Evolutionary conservation across 2,329 filamentous ascomycete species (phyloP).

Genomic region (Fusarium sp.): DNA sequence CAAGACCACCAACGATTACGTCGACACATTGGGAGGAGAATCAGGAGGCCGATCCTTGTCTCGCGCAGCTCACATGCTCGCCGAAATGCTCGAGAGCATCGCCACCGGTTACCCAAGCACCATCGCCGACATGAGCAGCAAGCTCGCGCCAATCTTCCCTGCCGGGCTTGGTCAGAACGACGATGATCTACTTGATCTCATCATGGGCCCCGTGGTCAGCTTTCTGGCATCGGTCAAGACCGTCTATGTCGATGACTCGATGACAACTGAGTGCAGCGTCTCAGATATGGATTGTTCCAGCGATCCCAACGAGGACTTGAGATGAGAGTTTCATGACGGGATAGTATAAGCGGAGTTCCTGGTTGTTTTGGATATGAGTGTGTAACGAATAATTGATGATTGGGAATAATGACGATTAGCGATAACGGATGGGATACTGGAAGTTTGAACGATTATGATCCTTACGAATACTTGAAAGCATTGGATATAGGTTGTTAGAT

Average conservation of each 20-base stretch:
- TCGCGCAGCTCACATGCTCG: neutral
- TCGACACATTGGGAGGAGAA: neutral
- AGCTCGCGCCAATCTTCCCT: slow-evolving; percentile 3
- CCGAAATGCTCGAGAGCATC: slow-evolving; percentile 5
- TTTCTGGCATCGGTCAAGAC: slow-evolving; percentile 4
- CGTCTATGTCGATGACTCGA: neutral
- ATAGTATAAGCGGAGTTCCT: too few relatives aligned
- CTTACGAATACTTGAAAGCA: slow-evolving; percentile 1
- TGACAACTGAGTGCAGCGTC: neutral
- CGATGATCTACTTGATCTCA: neutral
- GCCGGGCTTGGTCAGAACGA: neutral
- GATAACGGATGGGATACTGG: neutral
- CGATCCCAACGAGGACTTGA: slow-evolving; percentile 2
- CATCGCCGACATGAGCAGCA: neutral
- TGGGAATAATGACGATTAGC: neutral
- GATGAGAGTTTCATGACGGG: neutral
- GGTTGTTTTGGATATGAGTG: neutral
- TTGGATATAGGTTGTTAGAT: slow-evolving; percentile 1
- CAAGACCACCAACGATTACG: neutral
- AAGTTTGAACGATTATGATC: slow-evolving; percentile 10
- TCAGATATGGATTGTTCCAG: neutral
- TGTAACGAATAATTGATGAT: slow-evolving; percentile 11
- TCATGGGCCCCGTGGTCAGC: slow-evolving; percentile 5
- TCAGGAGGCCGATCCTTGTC: slow-evolving; percentile 16
- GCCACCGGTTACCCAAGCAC: neutral